Base-by-base conservation (phyloP, 495 filamentous ascomycete species). In the Aspergillus homomorphus region DNA sequence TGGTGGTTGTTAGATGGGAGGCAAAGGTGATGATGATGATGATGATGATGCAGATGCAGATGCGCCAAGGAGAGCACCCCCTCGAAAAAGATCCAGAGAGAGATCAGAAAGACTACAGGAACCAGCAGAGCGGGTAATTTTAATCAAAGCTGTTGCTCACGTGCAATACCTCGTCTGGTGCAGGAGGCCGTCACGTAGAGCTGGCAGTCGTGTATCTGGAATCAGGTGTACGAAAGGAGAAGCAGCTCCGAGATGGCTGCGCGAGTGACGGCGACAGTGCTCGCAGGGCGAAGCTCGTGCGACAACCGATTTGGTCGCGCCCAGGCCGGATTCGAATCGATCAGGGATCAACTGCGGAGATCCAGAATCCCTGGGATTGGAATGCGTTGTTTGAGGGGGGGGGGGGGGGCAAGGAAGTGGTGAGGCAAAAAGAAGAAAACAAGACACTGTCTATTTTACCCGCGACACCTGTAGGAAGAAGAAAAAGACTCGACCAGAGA, bases 1-100 rank as follows among this genome's bases (percentile, higher is more conserved):
- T 98, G 67, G 38, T 67, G 54, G 23, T 26, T 1, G 15, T 10
- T 3, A 2, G 2, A 3, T 46, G n/a, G n/a, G 3, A 46, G n/a
- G 18, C 6, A 20, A 8, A 15, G 44, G 44, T n/a, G 41, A 43
- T n/a, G n/a, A n/a, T n/a, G n/a, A n/a, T n/a, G 15, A 23, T 19
- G 20, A 8, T 8, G n/a, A 45, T 28, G 28, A 18, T 51, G 15
- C 24, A 21, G 24, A 23, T n/a, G 8, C 12, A 51, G 38, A 24
- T 22, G 15, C 20, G 33, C 30, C 33, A 41, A 1, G 24, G 15
- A 20, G 24, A 18, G 55, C 24, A 53, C 24, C n/a, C n/a, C n/a
- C n/a, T n/a, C n/a, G 21, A 53, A 24, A 51, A 41, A 52, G 14
- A n/a, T 19, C 2, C 9, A 20, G 9, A 42, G 48, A 49, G 18